Evolutionary conservation across 179 eudicot species (phyloP), one percentile per base, ranked within the genome.

Genomic region (Dionaea muscipula): DNA sequence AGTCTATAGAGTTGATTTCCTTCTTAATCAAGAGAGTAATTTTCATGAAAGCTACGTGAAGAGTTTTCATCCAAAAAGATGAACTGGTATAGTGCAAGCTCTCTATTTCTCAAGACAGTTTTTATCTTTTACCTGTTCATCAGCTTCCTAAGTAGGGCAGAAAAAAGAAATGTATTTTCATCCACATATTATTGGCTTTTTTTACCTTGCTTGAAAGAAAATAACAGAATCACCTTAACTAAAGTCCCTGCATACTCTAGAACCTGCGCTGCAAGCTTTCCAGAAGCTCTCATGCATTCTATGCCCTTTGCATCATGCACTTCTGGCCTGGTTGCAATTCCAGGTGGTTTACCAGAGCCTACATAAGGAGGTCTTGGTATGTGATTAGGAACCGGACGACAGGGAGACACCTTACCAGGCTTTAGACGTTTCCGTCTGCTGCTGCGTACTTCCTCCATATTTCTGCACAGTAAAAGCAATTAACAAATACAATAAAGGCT

Each of bases 161-260:
- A n/a, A n/a, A n/a, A n/a, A n/a, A n/a, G n/a, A n/a, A n/a, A n/a
- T n/a, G n/a, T n/a, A n/a, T n/a, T n/a, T n/a, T n/a, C n/a, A n/a
- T n/a, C n/a, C n/a, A n/a, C n/a, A n/a, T n/a, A n/a, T 31, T 0
- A 4, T 31, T 31, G 3, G 3, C 8, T 28, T 28, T 28, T 28
- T 28, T 28, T 8, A 3, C 35, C 35, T 8, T 16, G 24, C 13
- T 13, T 4, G 21, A 61, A 17, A 9, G 25, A 23, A 22, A 43
- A 24, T 15, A 8, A 22, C 26, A 26, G 43, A 35, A 14, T 63
- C 72, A 90, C 95, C 95, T 81, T 90, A 55, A 86, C 94, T 61
- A 90, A 78, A 45, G 94, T 81, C 60, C 95, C 97, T n/a, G 97
- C 97, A 77, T 83, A 72, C 66, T 86, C 73, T 61, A 84, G 97